Conservation (phyloP, 2,329 filamentous ascomycete genomes). For the Aphanocladium album region DNA sequence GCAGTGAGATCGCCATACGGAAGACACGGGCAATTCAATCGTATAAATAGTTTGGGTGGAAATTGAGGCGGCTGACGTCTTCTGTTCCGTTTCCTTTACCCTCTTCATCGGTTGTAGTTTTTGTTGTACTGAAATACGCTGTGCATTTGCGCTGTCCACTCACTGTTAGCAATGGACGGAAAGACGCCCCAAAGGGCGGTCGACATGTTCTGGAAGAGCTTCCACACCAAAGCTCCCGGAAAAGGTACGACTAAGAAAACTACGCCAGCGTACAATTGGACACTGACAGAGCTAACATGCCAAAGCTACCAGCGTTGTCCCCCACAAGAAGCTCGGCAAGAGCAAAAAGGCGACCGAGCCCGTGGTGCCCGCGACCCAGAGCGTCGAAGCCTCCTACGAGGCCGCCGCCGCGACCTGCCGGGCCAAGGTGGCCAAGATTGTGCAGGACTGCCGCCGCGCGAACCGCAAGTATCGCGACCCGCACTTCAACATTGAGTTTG, state of each 20-base stretch:
- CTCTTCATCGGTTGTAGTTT: too few relatives aligned
- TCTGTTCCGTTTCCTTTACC: too few relatives aligned
- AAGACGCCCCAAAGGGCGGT: conserved; percentile 5
- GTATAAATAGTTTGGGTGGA: too few relatives aligned
- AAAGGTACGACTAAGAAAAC: conserved; percentile 2
- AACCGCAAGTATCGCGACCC: conserved; percentile 84
- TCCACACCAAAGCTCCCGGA: conserved; percentile 10
- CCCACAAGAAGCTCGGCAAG: neutral
- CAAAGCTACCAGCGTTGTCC: conserved; percentile 7
- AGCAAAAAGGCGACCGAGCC: conserved; percentile 44
- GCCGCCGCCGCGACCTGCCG: conserved; percentile 65
- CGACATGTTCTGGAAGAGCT: conserved; percentile 11
- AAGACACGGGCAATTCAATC: too few relatives aligned
- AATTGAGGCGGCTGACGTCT: too few relatives aligned
- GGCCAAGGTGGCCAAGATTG: conserved; percentile 57
- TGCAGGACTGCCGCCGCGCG: conserved; percentile 62
- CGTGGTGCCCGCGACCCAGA: conserved; percentile 36
- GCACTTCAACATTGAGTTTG: conserved; percentile 80
- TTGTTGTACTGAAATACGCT: too few relatives aligned
- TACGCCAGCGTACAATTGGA: neutral
- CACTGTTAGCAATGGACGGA: neutral
- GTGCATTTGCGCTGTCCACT: too few relatives aligned
- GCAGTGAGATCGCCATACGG: too few relatives aligned
- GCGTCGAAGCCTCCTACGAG: conserved; percentile 58
- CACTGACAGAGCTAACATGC: too few relatives aligned